Percentiles rank a stretch among this genome's conserved stretches.
These are phyloP conservation scores for Plasmodium ovale DNA, from an alignment of 169 alveolate genomes.

Conservation along the genomic window DNA sequence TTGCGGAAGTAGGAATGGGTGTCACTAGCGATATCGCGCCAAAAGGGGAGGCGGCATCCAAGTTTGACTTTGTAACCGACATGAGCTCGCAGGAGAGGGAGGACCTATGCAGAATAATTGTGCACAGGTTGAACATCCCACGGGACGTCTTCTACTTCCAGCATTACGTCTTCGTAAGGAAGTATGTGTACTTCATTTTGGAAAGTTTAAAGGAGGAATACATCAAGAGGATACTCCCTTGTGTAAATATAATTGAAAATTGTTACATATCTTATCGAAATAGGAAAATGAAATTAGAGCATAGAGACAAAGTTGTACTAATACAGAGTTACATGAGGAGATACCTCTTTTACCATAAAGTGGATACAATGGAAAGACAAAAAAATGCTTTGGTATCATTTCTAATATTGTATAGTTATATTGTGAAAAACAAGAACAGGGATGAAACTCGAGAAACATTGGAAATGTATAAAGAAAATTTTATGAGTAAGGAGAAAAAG, in stretches of 20 bases:
- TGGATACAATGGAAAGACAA: conserved; percentile 31
- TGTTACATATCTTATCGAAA: conserved; percentile 28
- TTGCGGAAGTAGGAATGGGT: not conserved
- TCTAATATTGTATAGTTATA: conserved; percentile 57
- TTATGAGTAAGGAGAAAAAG: conserved; percentile 61
- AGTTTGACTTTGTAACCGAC: conserved; percentile 17
- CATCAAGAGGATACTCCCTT: conserved; percentile 28
- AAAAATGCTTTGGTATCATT: conserved; percentile 62
- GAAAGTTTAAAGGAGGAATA: conserved; percentile 47
- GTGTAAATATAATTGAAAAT: conserved; percentile 45
- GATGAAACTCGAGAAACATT: conserved; percentile 61
- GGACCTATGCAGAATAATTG: conserved; percentile 49
- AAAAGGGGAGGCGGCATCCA: not conserved
- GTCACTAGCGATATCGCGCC: not conserved
- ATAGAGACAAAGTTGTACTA: conserved; percentile 43
- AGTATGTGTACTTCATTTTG: conserved; percentile 53
- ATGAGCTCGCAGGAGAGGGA: conserved; percentile 18
- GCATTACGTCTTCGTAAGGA: conserved; percentile 39
- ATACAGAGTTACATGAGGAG: conserved; percentile 70
- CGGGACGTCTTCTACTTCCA: conserved; percentile 29
- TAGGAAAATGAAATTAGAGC: conserved; percentile 23
- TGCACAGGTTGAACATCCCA: conserved; percentile 31
- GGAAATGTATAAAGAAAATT: conserved; percentile 43
- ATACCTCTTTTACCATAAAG: conserved; percentile 11
- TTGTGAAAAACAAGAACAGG: conserved; percentile 32